phyloP scores from a whole-genome alignment of 1,284 basidiomycete genomes.

The Ganoderma lucidum region DNA sequence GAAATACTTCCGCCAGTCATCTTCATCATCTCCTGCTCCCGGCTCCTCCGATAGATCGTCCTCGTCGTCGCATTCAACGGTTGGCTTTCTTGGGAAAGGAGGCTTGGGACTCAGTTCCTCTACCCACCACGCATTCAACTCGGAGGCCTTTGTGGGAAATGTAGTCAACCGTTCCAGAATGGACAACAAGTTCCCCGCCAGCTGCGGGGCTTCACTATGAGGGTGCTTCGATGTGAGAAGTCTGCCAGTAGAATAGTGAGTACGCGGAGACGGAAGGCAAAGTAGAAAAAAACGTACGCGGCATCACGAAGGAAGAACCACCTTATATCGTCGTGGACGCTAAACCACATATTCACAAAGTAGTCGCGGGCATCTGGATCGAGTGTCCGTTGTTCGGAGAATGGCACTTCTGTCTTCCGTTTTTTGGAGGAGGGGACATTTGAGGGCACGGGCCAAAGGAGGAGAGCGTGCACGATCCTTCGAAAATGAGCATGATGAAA shows the following conservation, averaged over 20 bases:
- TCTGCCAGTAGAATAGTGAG: constrained; percentile 27
- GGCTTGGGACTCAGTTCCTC: constrained; percentile 73
- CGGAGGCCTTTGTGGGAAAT: constrained; percentile 79
- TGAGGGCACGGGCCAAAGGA: constrained; percentile 66
- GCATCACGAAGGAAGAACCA: constrained; percentile 94
- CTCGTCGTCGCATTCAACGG: constrained; percentile 40
- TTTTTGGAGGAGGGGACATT: constrained; percentile 43
- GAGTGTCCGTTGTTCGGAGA: constrained; percentile 46
- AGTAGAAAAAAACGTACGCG: constrained; percentile 55
- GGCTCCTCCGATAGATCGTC: constrained; percentile 49
- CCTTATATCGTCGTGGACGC: constrained; percentile 88
- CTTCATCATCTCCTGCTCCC: constrained; percentile 51
- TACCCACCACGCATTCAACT: constrained; percentile 91
- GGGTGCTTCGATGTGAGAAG: constrained; percentile 33
- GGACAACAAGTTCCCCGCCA: constrained; percentile 73
- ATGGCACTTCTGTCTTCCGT: constrained; percentile 27
- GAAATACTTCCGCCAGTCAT: constrained; percentile 87
- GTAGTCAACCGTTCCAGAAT: constrained; percentile 83
- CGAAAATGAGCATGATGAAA: constrained; percentile 78
- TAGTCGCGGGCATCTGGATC: constrained; percentile 67
- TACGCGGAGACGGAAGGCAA: neutral
- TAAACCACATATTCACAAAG: constrained; percentile 78
- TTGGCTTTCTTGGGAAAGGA: constrained; percentile 55
- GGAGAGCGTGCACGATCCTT: constrained; percentile 66
- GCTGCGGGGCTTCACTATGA: constrained; percentile 48